Conservation (phyloP, 345 rosid species). For the Murraya paniculata region DNA sequence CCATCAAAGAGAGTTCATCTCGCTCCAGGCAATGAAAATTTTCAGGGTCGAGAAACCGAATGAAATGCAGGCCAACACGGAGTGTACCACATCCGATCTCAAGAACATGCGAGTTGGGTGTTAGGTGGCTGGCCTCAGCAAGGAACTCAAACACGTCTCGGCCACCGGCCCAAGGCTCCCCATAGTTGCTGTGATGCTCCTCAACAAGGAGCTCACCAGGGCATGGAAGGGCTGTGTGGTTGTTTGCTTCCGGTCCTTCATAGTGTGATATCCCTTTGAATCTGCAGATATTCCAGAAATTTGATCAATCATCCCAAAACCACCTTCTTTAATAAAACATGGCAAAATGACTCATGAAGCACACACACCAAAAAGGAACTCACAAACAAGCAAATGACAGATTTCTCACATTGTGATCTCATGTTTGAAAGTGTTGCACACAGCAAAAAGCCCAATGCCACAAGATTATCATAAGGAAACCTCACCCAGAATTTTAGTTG, state of each 20-base stretch:
- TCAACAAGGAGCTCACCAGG: constrained; percentile 92
- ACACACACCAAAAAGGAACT: background rate
- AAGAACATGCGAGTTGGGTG: constrained; percentile 59
- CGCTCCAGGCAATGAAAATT: constrained; percentile 87
- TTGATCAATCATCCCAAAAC: background rate
- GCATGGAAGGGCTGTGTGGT: constrained; percentile 80
- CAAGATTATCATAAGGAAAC: background rate
- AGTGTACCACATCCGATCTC: constrained; percentile 98
- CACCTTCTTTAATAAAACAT: background rate
- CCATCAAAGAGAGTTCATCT: constrained; percentile 95
- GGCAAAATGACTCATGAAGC: background rate
- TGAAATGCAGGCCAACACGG: constrained; percentile 92
- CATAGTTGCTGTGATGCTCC: constrained; percentile 92
- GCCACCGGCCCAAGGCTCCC: constrained; percentile 99
- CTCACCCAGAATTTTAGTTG: background rate
- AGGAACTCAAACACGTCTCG: constrained; percentile 92
- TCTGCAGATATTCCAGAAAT: constrained; percentile 31
- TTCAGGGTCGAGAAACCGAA: constrained; percentile 59
- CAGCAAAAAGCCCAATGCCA: background rate
- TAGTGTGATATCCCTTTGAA: constrained; percentile 90
- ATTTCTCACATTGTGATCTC: background rate
- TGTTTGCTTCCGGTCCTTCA: constrained; percentile 48
- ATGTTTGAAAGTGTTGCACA: background rate
- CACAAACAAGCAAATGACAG: background rate
- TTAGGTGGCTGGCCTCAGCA: constrained; percentile 50